phyloP scores from a whole-genome alignment of 2,329 filamentous ascomycete genomes.

The Parafenestella ontariensis region DNA sequence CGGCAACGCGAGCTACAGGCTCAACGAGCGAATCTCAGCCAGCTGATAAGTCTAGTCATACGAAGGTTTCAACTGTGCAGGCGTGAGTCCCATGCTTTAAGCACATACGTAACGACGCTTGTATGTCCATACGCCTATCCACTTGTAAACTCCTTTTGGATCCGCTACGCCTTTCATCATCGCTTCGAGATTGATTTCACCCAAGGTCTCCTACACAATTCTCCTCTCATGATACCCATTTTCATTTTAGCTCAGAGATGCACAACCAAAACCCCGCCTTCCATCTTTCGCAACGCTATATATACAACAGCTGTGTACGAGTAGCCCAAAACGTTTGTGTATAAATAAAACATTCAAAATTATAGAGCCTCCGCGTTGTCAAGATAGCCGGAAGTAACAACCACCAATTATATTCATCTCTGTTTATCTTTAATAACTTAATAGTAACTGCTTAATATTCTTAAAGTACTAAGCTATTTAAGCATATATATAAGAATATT shows the following conservation, averaged over 20 bases:
- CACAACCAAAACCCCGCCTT: neutral
- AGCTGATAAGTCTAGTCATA: neutral
- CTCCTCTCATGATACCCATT: conserved; percentile 47
- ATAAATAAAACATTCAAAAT: too few relatives aligned
- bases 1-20: neutral
- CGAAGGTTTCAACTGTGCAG: neutral
- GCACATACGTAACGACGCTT: neutral
- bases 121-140: neutral
- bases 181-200: neutral
- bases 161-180: neutral
- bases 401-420: too few relatives aligned
- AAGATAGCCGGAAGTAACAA: too few relatives aligned
- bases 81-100: neutral
- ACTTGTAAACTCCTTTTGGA: neutral
- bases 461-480: too few relatives aligned
- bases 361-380: too few relatives aligned
- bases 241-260: conserved; percentile 1
- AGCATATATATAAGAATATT: neutral
- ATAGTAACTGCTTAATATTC: too few relatives aligned
- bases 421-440: too few relatives aligned
- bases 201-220: conserved; percentile 7
- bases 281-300: neutral
- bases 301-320: conserved; percentile 1
- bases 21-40: neutral
- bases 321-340: neutral